phyloP scores from a whole-genome alignment of 148 eudicot species.

The Chenopodium suecicum region DNA sequence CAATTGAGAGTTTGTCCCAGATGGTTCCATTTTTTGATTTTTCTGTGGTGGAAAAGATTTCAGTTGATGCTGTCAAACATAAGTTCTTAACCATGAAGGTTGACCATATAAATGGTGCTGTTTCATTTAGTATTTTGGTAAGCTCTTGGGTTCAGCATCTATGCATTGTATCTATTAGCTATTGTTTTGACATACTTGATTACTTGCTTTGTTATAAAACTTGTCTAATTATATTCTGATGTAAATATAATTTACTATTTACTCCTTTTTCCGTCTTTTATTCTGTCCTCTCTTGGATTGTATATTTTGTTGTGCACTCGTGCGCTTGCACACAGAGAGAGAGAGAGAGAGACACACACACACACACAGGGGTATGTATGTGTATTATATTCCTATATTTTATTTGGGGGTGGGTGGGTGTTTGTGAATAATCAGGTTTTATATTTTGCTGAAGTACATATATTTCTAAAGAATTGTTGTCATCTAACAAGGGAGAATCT shows the following conservation, averaged over 20 bases:
- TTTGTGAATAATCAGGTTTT: background rate
- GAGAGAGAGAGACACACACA: no score
- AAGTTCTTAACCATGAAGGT: constrained; percentile 82
- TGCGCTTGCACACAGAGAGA: no score
- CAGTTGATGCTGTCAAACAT: constrained; percentile 86
- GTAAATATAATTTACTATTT: no score
- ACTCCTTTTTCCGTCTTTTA: no score
- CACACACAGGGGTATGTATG: no score
- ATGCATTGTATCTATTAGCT: background rate
- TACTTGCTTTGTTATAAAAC: background rate
- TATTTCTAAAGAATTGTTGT: background rate
- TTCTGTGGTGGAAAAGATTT: constrained; percentile 71
- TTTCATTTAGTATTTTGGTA: constrained; percentile 61
- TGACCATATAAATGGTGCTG: constrained; percentile 74
- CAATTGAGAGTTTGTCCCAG: constrained; percentile 59
- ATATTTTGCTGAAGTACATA: background rate
- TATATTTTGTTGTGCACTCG: no score
- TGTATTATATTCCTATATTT: no score
- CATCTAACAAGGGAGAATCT: background rate
- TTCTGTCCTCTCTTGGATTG: background rate
- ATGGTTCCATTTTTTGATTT: constrained; percentile 87
- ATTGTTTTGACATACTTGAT: background rate
- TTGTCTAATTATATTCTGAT: no score
- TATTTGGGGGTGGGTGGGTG: background rate
- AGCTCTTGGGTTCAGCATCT: constrained; percentile 12